Evolutionary conservation across 495 filamentous ascomycete genomes (phyloP).

Genomic region (Chaetomium fimeti): DNA sequence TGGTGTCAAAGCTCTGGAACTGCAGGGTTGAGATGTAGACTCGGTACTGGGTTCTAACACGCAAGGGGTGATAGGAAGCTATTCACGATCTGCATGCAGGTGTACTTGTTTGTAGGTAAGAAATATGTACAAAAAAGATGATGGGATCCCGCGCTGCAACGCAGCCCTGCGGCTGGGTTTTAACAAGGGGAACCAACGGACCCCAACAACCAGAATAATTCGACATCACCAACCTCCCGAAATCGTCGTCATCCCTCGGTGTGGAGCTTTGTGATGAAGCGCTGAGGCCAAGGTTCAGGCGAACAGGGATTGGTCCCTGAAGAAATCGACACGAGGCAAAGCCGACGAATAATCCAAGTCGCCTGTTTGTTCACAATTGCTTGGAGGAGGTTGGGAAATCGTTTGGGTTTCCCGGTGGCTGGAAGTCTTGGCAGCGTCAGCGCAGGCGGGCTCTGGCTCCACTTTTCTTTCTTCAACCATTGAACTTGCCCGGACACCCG

Average conservation of each 20-base stretch:
- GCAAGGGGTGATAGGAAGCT: background rate
- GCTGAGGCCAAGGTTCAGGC: slow-evolving; percentile 8
- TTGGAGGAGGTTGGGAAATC: slow-evolving; percentile 24
- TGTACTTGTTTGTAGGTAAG: background rate
- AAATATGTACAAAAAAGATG: slow-evolving; percentile 5
- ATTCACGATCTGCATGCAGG: slow-evolving; percentile 9
- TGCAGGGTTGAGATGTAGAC: background rate
- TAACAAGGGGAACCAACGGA: slow-evolving; percentile 6
- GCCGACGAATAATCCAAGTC: background rate
- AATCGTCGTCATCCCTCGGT: slow-evolving; percentile 19
- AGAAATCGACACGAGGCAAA: background rate
- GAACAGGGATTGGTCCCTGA: slow-evolving; percentile 8
- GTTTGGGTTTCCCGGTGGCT: slow-evolving; percentile 14
- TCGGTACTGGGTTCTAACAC: background rate
- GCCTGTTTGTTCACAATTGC: background rate
- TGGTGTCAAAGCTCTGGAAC: background rate
- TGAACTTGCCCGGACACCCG: no score
- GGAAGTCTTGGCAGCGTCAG: slow-evolving; percentile 18
- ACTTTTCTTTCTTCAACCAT: background rate
- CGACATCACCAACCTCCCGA: slow-evolving; percentile 21
- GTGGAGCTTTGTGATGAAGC: background rate
- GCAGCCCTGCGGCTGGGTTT: background rate
- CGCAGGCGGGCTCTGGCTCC: background rate
- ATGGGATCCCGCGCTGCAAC: background rate
- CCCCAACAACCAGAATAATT: background rate